A percentile compares a stretch with the other conserved stretches of the same genome.
Conservation (phyloP, 1,139 yeast species). For the Starmera stellimalicola region DNA sequence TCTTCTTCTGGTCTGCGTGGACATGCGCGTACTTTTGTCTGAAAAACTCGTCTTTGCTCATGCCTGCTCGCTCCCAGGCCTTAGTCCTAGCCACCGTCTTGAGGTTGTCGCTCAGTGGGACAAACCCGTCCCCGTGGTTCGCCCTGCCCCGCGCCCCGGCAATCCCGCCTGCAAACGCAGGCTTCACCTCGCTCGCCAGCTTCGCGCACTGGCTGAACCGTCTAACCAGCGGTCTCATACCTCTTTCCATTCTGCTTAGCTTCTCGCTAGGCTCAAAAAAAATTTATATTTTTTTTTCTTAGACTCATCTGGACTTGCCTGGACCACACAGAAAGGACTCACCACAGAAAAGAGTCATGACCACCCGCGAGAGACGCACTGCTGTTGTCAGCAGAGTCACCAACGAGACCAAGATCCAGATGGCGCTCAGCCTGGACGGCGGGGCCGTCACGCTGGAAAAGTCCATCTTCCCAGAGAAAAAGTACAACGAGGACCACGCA, state of each 20-base stretch:
- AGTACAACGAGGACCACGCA: constrained; percentile 38
- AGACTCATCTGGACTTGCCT: too few relatives aligned
- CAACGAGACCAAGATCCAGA: constrained; percentile 89
- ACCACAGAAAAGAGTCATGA: too few relatives aligned
- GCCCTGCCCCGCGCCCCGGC: too few relatives aligned
- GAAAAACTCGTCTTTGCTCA: constrained; percentile 47
- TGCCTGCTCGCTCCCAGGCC: constrained; percentile 52
- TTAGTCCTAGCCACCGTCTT: constrained; percentile 23
- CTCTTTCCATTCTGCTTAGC: too few relatives aligned
- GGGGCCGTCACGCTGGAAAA: constrained; percentile 56
- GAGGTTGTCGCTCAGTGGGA: too few relatives aligned
- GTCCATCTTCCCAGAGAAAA: constrained; percentile 36
- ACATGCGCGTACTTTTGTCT: constrained; percentile 46
- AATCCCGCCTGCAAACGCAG: too few relatives aligned
- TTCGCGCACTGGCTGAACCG: too few relatives aligned
- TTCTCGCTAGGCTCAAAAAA: too few relatives aligned
- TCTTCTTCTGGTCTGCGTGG: constrained; percentile 37
- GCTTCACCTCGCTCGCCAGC: too few relatives aligned
- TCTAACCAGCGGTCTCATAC: too few relatives aligned
- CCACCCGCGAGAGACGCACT: constrained; percentile 25
- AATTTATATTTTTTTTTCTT: constrained; percentile 24
- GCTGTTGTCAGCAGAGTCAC: constrained; percentile 66
- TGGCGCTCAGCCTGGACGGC: constrained; percentile 78
- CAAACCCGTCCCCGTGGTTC: too few relatives aligned
- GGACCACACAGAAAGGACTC: too few relatives aligned